Evolutionary conservation across 768 basidiomycete genomes (phyloP), one percentile per base, ranked within the genome.

Genomic region (Boletus bicolor): DNA sequence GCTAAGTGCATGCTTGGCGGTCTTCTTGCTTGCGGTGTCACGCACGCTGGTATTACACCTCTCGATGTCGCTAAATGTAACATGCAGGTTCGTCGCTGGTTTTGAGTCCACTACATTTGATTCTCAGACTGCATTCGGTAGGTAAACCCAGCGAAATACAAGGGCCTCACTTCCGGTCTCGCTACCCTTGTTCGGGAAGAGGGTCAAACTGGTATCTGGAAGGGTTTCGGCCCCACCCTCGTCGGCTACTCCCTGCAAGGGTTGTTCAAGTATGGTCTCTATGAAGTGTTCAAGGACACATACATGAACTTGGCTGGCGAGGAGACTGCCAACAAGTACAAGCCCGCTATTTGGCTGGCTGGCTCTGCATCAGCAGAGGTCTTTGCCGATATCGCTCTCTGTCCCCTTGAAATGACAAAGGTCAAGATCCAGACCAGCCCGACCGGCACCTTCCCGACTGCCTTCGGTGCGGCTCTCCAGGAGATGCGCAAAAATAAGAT

Each of bases 241-340:
- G 79, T 95, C 74, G 93, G 94, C 60, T 94, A 95, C 79, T 91
- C 92, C 12, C 81, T 93, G 65, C 94, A 96, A 77, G 94, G 94
- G 70, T 86, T 93, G 84, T 93, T 95, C 87, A 98, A 98, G 78
- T 97, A 92, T 74, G 94, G 94, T 78, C 91, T 95, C 73, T 97
- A 96, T 73, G 94, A 97, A 76, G 73, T 89, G 70, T 97, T 95
- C 89, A 97, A 95, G 81, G 93, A 97, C 73, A 62, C 72, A 57
- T 94, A 94, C 82, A 85, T 85, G 81, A 93, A 94, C 82, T 72
- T 87, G 60, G 86, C 91, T 61, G 94, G 94, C 51, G 86, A 94
- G 74, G 89, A 92, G 70, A 76, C 80, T 30, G 70, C 89, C 38
- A 72, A 80, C 58, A 84, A 91, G 63, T 92, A 90, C 83, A 91